These are phyloP conservation scores for Hura crepitans DNA, from an alignment of 441 rosid genomes.

Conservation along the genomic window DNA sequence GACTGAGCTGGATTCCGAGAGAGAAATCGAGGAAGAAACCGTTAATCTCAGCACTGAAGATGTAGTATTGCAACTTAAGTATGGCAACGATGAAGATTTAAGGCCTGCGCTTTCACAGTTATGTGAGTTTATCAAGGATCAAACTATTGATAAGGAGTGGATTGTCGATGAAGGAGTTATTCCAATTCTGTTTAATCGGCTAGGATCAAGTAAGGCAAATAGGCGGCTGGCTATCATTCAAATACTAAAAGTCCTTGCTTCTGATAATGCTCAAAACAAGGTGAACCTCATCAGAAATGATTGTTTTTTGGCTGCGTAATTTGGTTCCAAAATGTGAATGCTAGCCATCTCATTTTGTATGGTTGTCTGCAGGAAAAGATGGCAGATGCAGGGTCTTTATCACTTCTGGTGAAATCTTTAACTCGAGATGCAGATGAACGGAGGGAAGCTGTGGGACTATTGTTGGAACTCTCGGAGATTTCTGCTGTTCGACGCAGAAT, in stretches of 20 bases:
- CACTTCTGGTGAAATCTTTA: slow-evolving; percentile 57
- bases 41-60: slow-evolving; percentile 38
- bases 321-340: slow-evolving; percentile 7
- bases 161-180: slow-evolving; percentile 42
- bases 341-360: slow-evolving; percentile 21
- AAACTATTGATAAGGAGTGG: slow-evolving; percentile 39
- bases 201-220: slow-evolving; percentile 36
- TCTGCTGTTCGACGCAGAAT: slow-evolving; percentile 48
- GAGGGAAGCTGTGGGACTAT: slow-evolving; percentile 55
- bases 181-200: slow-evolving; percentile 39
- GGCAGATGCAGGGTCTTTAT: slow-evolving; percentile 44
- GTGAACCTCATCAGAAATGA: slow-evolving; percentile 28
- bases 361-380: slow-evolving; percentile 54
- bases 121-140: slow-evolving; percentile 27
- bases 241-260: slow-evolving; percentile 43
- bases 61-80: slow-evolving; percentile 50
- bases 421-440: slow-evolving; percentile 47
- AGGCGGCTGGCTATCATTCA: slow-evolving; percentile 39
- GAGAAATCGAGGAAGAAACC: slow-evolving; percentile 45
- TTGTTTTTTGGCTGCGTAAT: not conserved
- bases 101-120: slow-evolving; percentile 38
- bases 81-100: slow-evolving; percentile 47
- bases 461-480: slow-evolving; percentile 49
- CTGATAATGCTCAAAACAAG: slow-evolving; percentile 39
- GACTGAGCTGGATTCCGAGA: slow-evolving; percentile 40